Evolutionary conservation across 1,139 yeast genomes (phyloP), one percentile per base, ranked within the genome.

Genomic region (Blastobotrys malaysiensis): DNA sequence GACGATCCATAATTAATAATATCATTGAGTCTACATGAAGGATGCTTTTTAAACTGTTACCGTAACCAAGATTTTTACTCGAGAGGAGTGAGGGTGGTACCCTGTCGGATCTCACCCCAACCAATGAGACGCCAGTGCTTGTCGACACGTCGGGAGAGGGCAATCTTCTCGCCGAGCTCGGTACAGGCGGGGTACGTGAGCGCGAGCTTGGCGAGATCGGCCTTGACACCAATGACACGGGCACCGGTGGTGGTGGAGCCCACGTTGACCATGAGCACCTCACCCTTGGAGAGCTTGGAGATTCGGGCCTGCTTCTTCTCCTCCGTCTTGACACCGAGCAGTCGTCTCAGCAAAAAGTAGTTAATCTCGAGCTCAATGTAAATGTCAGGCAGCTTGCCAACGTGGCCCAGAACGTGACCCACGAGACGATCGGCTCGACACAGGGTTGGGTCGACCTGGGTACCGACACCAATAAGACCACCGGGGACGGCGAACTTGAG

Each of bases 81-180:
- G 24, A 31, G 43, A 3, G 53, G 53, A 48, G 46, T 24, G 26
- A 54, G 21, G 16, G 56, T 54, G 51, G 66, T 84, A 75, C 99
- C 99, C 76, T 89, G 90, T 77, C 89, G 88, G 71, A 95, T 93
- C 55, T 97, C 89, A 64, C 99, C 99, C 99, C 99, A 95, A 67
- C 99, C 99, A 77, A 95, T 95, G 73, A 95, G 82, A 81, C 99
- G 95, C 97, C 98, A 95, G 75, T 95, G 99, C 82, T 91, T 93
- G 71, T 93, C 99, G 66, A 95, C 95, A 83, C 99, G 91, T 81
- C 99, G 88, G 48, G 97, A 90, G 69, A 95, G 79, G 52, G 99
- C 99, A 74, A 95, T 91, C 86, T 95, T 91, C 78, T 95, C 99
- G 65, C 95, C 88, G 56, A 93, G 81, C 77, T 91, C 98, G 48